Conservation (phyloP, 257 asterid species). For the Sherardia arvensis region DNA sequence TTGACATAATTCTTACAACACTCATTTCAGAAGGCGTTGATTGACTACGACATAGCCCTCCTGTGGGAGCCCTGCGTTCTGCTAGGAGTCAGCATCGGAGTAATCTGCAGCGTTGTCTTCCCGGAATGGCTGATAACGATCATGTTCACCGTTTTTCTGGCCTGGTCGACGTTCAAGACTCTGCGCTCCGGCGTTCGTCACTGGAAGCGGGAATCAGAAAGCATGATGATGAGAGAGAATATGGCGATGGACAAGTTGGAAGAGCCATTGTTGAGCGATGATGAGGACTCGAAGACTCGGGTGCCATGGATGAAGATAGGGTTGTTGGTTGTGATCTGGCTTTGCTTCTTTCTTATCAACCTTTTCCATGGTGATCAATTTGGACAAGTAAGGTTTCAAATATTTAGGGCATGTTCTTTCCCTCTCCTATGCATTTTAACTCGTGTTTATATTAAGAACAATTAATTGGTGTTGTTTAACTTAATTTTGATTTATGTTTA, state of each 20-base stretch:
- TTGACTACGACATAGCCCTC: slow-evolving; percentile 67
- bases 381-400: slow-evolving; percentile 41
- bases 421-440: too few relatives aligned
- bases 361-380: slow-evolving; percentile 75
- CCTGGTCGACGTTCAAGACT: slow-evolving; percentile 58
- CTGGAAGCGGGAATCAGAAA: slow-evolving; percentile 58
- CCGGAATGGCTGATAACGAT: slow-evolving; percentile 76
- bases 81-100: slow-evolving; percentile 75
- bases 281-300: slow-evolving; percentile 9
- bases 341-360: slow-evolving; percentile 46
- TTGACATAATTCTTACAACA: too few relatives aligned
- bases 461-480: too few relatives aligned
- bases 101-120: slow-evolving; percentile 45
- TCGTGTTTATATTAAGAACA: too few relatives aligned
- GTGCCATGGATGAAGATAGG: slow-evolving; percentile 63
- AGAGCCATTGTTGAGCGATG: slow-evolving; percentile 28
- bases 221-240: slow-evolving; percentile 15
- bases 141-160: slow-evolving; percentile 53
- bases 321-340: slow-evolving; percentile 50
- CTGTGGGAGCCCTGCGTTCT: slow-evolving; percentile 79
- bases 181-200: slow-evolving; percentile 43
- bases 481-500: too few relatives aligned
- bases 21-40: slow-evolving; percentile 16
- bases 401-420: too few relatives aligned
- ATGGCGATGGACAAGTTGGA: slow-evolving; percentile 14